Evolutionary conservation across 352 stramenopile genomes (phyloP), one percentile per base, ranked within the genome.

Genomic region (Labyrinthula sp.): DNA sequence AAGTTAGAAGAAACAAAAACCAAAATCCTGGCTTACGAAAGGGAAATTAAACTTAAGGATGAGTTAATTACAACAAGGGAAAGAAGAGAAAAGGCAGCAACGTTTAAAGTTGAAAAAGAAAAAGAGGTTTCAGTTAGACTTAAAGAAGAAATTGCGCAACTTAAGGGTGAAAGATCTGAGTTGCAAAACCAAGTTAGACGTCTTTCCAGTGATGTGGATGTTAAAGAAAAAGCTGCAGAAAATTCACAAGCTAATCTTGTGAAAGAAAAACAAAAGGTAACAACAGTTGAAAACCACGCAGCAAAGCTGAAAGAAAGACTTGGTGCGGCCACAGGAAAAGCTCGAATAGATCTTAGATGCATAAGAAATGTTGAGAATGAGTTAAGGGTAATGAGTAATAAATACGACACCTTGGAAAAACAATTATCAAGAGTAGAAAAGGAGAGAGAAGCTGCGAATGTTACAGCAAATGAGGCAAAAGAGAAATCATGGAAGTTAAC

Each of bases 361-460:
- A 33, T 12, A 33, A 12, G 12, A 12, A 33, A 12, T 33, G 12
- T 12, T 33, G 28, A 64, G 27, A 54, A 80, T 84, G 58, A 89
- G 60, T 73, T 73, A 0, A 56, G 66, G 1, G 87, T 86, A 52
- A 72, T 88, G 54, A 64, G 75, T 27, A 86, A 88, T 55, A 58
- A 82, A 15, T 79, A 69, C n/a, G 15, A 48, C 20, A 57, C 54
- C 8, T 4, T 12, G 1, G 10, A 36, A 15, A 38, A 33, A 18
- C 35, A 64, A 31, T 45, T 63, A 20, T 33, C 12, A 21, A 39
- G 36, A 28, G 33, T 62, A 2, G 36, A 66, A 37, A 28, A 38
- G n/a, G 38, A 65, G 24, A 38, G 36, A 2, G 15, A 61, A 14
- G 35, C 45, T 21, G 47, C 45, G 18, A 40, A 38, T n/a, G 54